Evolutionary conservation across 805 yeast species (phyloP).

Genomic region (Yarrowia sp.): DNA sequence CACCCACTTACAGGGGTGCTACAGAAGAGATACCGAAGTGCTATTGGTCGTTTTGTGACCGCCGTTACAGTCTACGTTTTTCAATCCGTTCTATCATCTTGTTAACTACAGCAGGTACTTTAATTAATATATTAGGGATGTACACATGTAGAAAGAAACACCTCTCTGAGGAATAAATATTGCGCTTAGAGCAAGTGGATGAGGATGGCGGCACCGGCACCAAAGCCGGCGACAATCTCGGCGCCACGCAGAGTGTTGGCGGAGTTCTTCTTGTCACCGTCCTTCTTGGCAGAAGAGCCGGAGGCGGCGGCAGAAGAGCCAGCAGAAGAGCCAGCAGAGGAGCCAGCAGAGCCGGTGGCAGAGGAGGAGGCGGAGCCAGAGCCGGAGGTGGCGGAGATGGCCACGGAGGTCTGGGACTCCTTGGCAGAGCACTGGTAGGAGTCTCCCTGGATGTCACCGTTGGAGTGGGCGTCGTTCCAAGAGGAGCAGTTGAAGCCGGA

Average conservation of each 20-base stretch:
- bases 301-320: slow-evolving; percentile 3
- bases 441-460: slow-evolving; percentile 92
- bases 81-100: no score
- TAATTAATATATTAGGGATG: slow-evolving; percentile 39
- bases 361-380: slow-evolving; percentile 7
- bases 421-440: slow-evolving; percentile 59
- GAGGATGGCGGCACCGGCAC: slow-evolving; percentile 40
- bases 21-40: no score
- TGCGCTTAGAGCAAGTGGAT: slow-evolving; percentile 39
- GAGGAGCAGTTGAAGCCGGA: slow-evolving; percentile 83
- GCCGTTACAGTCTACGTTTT: no score
- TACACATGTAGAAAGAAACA: slow-evolving; percentile 39
- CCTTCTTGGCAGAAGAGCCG: slow-evolving; percentile 2
- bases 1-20: no score
- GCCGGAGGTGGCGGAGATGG: slow-evolving; percentile 28
- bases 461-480: slow-evolving; percentile 72
- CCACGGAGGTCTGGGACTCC: slow-evolving; percentile 38
- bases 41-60: no score
- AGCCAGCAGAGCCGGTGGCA: slow-evolving; percentile 29
- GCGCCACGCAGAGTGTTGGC: slow-evolving; percentile 31
- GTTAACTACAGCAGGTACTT: slow-evolving; percentile 2
- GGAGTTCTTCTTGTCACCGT: slow-evolving; percentile 21
- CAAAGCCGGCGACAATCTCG: slow-evolving; percentile 38
- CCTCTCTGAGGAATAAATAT: slow-evolving; percentile 38
- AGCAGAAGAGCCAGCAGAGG: slow-evolving; percentile 27